phyloP scores from a whole-genome alignment of 2,329 filamentous ascomycete species.

The Bertia moriformis region DNA sequence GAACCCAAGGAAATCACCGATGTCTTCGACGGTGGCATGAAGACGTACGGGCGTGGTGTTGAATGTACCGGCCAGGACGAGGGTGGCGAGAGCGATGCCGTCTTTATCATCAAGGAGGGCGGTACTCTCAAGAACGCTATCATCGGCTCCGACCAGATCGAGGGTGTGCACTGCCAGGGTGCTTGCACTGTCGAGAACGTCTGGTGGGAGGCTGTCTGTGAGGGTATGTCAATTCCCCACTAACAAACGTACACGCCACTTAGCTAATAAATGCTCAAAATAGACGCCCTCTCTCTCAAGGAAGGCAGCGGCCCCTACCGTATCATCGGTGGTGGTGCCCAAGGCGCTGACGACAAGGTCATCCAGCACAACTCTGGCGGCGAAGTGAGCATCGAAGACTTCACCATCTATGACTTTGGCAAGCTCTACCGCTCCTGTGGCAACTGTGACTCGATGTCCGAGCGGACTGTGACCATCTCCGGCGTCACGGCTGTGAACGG shows the following conservation, averaged over 20 bases:
- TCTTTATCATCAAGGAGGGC: conserved; percentile 16
- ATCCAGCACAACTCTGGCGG: conserved; percentile 18
- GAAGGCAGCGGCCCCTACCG: conserved; percentile 12
- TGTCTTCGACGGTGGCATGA: conserved; percentile 30
- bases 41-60: conserved; percentile 27
- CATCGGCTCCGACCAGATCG: conserved; percentile 21
- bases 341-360: conserved; percentile 17
- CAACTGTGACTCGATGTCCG: conserved; percentile 19
- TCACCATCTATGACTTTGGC: conserved; percentile 21
- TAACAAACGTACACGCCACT: not conserved
- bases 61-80: conserved; percentile 23
- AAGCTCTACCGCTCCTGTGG: conserved; percentile 31
- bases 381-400: conserved; percentile 16
- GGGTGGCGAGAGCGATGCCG: conserved; percentile 22
- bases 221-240: conserved; percentile 16
- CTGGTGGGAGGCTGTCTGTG: conserved; percentile 20
- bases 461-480: conserved; percentile 14
- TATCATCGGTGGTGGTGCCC: conserved; percentile 19
- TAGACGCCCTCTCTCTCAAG: not conserved
- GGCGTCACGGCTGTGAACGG: conserved; percentile 15
- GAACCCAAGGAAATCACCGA: conserved; percentile 21
- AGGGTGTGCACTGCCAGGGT: conserved; percentile 22
- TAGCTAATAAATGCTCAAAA: too few relatives aligned
- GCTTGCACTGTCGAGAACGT: conserved; percentile 19
- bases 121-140: conserved; percentile 18